Base-by-base conservation (phyloP, 805 yeast genomes). In the Ogataea corticis region DNA sequence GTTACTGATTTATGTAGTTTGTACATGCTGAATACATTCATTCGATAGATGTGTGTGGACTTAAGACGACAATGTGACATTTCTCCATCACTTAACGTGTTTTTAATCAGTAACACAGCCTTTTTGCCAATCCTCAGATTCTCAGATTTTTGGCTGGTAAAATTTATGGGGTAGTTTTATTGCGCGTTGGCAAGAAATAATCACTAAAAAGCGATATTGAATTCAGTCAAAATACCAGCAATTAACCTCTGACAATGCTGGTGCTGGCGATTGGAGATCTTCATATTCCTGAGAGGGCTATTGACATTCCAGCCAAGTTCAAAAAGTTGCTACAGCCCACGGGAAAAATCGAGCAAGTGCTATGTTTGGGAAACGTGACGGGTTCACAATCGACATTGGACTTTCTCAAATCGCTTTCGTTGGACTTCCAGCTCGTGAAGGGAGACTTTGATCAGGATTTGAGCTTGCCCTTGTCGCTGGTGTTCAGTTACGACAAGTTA, bases 211-310 rank as follows among this genome's bases (percentile, higher is more conserved):
- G 31, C 31, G 6, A 6, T 28, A 28, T 13, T 11, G 14, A 28
- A 7, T 7, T 4, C 7, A 13, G 13, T 4, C n/a, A 28, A 11
- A n/a, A 28, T 4, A 11, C 31, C 11, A 4, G 6, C 31, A 35
- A 35, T 35, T 35, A 31, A 23, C 23, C 39, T 19, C 9, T 21
- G 25, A 6, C 9, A 7, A 85, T 86, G 94, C 72, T 86, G 36
- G 70, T 85, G 18, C 70, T 92, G 34, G 95, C 95, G 2, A 80
- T 92, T 51, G 96, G 97, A 9, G 98, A 92, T 62, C 74, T 92
- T 2, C 89, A 84, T 64, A 85, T 92, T 27, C 99, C 99, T 1
- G 90, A 88, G 45, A 72, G 97, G 53, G 87, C 92, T 9, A 72
- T 79, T 21, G 91, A 67, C 29, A 58, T 80, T 2, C 85, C 85